phyloP scores from a whole-genome alignment of 169 alveolate species.

The Eimeria necatrix region DNA sequence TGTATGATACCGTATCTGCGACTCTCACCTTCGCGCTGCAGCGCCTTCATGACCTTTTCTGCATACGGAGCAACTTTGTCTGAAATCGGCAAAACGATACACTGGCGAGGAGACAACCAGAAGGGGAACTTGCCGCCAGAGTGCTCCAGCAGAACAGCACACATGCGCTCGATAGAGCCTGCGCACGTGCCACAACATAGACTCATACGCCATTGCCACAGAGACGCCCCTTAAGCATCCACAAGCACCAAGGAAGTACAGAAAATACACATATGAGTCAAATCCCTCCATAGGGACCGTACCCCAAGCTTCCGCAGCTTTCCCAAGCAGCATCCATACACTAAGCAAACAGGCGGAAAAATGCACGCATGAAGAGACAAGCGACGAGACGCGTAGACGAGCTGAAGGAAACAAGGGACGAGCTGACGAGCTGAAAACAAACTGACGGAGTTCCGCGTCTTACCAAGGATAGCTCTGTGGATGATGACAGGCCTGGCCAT shows the following conservation, averaged over 20 bases:
- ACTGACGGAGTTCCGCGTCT: constrained; percentile 87
- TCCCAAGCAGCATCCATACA: no score
- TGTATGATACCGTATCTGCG: no score
- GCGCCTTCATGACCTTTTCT: constrained; percentile 87
- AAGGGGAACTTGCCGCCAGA: constrained; percentile 99
- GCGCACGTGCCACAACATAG: background rate
- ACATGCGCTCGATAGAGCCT: constrained; percentile 90
- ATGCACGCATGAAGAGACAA: no score
- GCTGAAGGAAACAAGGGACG: background rate
- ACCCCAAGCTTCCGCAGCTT: no score
- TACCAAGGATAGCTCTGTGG: constrained; percentile 99
- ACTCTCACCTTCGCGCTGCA: constrained; percentile 84
- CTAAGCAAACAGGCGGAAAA: no score
- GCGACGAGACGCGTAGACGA: background rate
- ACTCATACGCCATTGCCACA: background rate
- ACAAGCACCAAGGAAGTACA: no score
- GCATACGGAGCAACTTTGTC: constrained; percentile 95
- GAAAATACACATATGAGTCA: no score
- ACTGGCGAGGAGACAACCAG: constrained; percentile 99
- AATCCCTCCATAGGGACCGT: no score
- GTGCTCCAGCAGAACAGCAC: constrained; percentile 93
- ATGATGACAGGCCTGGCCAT: constrained; percentile 98
- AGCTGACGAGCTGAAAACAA: background rate
- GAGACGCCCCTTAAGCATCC: background rate
- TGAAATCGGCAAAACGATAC: constrained; percentile 96